Base-by-base conservation (phyloP, 1,284 basidiomycete genomes). In the Fomitopsis betulina region DNA sequence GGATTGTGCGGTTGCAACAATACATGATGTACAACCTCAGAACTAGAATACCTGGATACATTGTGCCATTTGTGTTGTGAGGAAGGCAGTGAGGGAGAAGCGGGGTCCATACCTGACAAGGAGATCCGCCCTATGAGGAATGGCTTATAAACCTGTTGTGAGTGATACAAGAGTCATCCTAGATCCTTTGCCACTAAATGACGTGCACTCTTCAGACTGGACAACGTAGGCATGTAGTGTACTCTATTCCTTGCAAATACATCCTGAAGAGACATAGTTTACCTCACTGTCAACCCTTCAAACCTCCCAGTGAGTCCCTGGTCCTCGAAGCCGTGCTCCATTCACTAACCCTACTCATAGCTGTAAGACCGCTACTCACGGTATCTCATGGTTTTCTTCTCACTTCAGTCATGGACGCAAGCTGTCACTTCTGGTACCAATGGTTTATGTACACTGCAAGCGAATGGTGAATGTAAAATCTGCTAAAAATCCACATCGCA, bases 361-460 rank as follows among this genome's bases (percentile, higher is more conserved):
- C 30, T 53, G 51, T 45, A 27, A 25, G 50, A 21, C 40, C 37
- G 27, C 25, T 8, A 25, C 9, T 8, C 15, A 43, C 10, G n/a
- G 13, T 1, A 3, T 23, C 33, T 8, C 23, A 9, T 5, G 9
- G n/a, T 10, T 33, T 10, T 25, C 13, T 47, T 38, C 3, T 10
- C 3, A 40, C 35, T 35, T 25, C n/a, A 37, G 3, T 8, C 21
- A 10, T 30, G 3, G 25, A 17, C 38, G 4, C 1, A 17, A 58
- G 57, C 9, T 58, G 57, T 23, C 25, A 27, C n/a, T 54, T 58
- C 33, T 58, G 57, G n/a, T n/a, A n/a, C n/a, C n/a, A n/a, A n/a
- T n/a, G n/a, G n/a, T n/a, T n/a, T n/a, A n/a, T n/a, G n/a, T n/a
- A n/a, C n/a, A 6, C 57, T 58, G 30, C 5, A 15, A 15, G 25